phyloP scores from a whole-genome alignment of 2,329 filamentous ascomycete species.

The Colletotrichum sp. region DNA sequence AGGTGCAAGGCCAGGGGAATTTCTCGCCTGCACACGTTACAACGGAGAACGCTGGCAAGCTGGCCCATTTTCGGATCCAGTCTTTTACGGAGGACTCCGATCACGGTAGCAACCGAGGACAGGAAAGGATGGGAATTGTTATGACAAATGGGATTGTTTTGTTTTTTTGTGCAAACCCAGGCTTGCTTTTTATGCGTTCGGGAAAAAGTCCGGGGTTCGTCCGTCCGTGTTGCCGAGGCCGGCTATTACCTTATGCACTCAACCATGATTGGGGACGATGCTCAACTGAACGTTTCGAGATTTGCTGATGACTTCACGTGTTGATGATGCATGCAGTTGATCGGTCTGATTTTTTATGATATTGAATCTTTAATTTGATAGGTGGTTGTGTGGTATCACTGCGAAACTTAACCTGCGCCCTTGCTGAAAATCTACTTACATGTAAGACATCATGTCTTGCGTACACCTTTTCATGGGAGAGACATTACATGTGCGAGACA shows the following conservation, averaged over 20 bases:
- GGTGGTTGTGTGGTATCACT: neutral
- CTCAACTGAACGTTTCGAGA: neutral
- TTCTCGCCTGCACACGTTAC: neutral
- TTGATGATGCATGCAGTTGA: accelerated
- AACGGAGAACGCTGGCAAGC: neutral
- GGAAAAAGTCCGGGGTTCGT: neutral
- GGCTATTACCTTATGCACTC: neutral
- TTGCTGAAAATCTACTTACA: neutral
- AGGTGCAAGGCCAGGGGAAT: neutral
- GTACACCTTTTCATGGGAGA: neutral
- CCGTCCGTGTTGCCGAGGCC: neutral
- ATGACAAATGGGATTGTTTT: neutral
- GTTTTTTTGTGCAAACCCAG: neutral
- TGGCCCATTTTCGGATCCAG: neutral
- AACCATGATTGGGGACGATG: neutral
- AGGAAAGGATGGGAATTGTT: neutral
- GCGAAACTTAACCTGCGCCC: neutral
- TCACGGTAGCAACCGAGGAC: neutral
- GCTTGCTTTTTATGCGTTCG: neutral
- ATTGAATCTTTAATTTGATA: neutral
- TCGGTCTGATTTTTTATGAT: neutral
- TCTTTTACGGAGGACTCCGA: neutral
- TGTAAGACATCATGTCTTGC: neutral
- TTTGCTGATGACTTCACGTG: neutral
- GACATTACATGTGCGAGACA: neutral